Percentiles rank a stretch among this genome's conserved stretches.
phyloP scores from a whole-genome alignment of 1,284 basidiomycete genomes.

The Cerrena zonata region DNA sequence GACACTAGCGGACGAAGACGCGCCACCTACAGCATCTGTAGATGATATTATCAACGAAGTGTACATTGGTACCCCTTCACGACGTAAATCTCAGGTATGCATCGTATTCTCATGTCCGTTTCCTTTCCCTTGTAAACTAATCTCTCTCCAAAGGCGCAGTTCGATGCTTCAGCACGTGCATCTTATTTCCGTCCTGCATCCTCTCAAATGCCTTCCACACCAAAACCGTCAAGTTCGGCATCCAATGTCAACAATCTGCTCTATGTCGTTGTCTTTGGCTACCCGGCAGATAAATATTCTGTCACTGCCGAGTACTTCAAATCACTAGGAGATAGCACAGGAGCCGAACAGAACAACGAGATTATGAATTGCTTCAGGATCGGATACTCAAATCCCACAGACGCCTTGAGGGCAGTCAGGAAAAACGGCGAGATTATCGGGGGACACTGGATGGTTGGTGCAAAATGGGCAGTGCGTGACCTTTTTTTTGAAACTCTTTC shows the following conservation, averaged over 20 bases:
- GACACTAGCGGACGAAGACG: conserved; percentile 62
- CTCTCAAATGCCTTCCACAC: conserved; percentile 25
- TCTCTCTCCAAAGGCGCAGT: conserved; percentile 22
- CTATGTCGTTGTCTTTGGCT: conserved; percentile 71
- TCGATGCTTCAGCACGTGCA: conserved; percentile 25
- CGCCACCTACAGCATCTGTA: conserved; percentile 64
- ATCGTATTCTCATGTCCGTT: conserved; percentile 5
- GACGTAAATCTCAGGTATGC: conserved; percentile 43
- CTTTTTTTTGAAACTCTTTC: neutral
- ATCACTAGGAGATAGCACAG: conserved; percentile 59
- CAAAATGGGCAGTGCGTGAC: conserved; percentile 67
- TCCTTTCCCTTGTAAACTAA: neutral
- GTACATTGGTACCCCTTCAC: conserved; percentile 34
- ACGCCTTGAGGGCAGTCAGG: conserved; percentile 67
- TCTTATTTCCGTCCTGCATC: conserved; percentile 22
- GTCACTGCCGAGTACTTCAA: conserved; percentile 67
- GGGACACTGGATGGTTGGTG: conserved; percentile 75
- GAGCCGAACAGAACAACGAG: conserved; percentile 56
- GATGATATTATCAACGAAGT: conserved; percentile 65
- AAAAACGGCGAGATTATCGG: conserved; percentile 73
- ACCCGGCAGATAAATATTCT: conserved; percentile 67
- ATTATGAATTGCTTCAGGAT: conserved; percentile 68
- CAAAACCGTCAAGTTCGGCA: conserved; percentile 23
- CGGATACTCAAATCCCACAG: conserved; percentile 61
- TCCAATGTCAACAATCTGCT: conserved; percentile 31